phyloP scores from a whole-genome alignment of 768 basidiomycete species.

The Ramaria rubella region DNA sequence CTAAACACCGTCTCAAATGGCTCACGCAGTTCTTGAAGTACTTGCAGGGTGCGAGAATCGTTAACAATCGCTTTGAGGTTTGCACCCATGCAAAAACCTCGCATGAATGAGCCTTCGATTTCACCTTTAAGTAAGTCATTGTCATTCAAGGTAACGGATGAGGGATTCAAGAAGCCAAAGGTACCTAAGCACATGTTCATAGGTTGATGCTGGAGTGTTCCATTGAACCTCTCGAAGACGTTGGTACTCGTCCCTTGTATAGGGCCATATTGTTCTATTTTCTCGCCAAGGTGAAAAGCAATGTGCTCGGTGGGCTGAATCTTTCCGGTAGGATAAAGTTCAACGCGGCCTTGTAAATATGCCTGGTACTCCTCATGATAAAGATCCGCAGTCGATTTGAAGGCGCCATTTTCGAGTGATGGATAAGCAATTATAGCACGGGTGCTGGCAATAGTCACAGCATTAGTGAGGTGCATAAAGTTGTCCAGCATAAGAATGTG shows the following conservation, averaged over 20 bases:
- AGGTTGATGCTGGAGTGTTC: constrained; percentile 15
- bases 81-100: background rate
- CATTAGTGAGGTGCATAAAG: constrained; percentile 26
- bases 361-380: background rate
- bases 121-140: background rate
- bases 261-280: constrained; percentile 26
- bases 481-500: constrained; percentile 20
- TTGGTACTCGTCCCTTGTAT: constrained; percentile 14
- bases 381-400: background rate
- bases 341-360: constrained; percentile 19
- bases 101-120: background rate
- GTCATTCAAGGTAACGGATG: background rate
- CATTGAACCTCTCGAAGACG: constrained; percentile 17
- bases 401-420: background rate
- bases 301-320: constrained; percentile 28
- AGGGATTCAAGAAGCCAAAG: background rate
- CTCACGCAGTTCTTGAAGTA: background rate
- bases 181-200: constrained; percentile 18
- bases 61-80: background rate
- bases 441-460: constrained; percentile 19
- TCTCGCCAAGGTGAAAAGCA: constrained; percentile 25
- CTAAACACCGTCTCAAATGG: background rate
- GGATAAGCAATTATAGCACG: background rate
- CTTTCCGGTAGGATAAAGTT: constrained; percentile 20
- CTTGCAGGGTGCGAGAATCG: background rate